These are phyloP conservation scores for Alternaria triticina DNA, from an alignment of 2,329 filamentous ascomycete genomes.

Conservation along the genomic window DNA sequence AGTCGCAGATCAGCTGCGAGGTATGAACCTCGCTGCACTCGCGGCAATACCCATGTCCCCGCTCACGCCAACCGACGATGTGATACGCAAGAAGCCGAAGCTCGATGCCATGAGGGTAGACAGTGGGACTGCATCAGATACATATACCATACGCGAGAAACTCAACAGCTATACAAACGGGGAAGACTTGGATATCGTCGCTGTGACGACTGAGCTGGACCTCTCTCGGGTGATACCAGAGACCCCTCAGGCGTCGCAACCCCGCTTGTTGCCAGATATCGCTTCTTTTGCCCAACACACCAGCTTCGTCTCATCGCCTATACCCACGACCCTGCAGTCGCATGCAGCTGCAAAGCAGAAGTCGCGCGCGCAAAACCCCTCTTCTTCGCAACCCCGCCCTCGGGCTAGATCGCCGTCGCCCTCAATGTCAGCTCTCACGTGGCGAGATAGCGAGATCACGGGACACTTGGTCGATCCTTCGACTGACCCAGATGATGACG, in stretches of 20 bases:
- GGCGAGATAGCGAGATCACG: conserved; percentile 68
- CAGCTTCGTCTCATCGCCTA: conserved; percentile 29
- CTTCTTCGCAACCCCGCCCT: conserved; percentile 24
- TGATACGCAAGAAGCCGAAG: conserved; percentile 46
- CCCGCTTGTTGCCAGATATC: conserved; percentile 42
- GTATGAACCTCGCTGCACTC: conserved; percentile 36
- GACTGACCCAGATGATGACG: conserved; percentile 65
- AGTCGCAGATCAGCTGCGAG: conserved; percentile 45
- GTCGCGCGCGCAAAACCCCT: conserved; percentile 5
- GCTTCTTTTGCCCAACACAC: conserved; percentile 40
- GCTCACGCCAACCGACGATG: conserved; percentile 44
- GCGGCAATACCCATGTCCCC: conserved; percentile 42
- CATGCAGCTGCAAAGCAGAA: conserved; percentile 3
- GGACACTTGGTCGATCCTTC: conserved; percentile 60
- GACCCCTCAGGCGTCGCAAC: conserved; percentile 40
- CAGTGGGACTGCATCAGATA: conserved; percentile 21
- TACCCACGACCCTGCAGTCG: conserved; percentile 8
- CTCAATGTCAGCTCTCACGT: conserved; percentile 52
- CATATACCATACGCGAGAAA: conserved; percentile 11
- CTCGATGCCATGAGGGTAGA: conserved; percentile 33
- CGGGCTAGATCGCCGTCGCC: conserved; percentile 40
- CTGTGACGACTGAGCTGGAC: conserved; percentile 2
- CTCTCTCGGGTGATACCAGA: conserved; percentile 34
- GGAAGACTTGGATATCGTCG: conserved; percentile 8
- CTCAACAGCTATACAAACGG: not conserved